Evolutionary conservation across 306 rosid genomes (phyloP).

Genomic region (Vigna reflexopilosa): DNA sequence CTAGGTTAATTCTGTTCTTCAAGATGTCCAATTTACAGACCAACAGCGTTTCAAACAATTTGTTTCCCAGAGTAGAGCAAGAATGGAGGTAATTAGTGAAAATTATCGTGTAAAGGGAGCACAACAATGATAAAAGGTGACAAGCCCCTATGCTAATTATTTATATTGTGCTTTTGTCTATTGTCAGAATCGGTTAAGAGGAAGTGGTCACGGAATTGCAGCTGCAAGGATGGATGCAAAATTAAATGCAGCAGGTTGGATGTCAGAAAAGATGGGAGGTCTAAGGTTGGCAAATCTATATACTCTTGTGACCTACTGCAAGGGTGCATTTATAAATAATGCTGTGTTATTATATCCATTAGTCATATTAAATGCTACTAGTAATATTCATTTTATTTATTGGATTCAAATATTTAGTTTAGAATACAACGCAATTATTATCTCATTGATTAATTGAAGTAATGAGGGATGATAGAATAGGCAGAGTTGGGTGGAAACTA

Average conservation of each 20-base stretch:
- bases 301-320: conserved; percentile 37
- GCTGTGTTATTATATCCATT: conserved; percentile 30
- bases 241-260: conserved; percentile 90
- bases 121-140: conserved; percentile 17
- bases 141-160: conserved; percentile 24
- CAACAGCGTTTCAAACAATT: conserved; percentile 97
- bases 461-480: too few species aligned
- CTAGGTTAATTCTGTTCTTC: conserved; percentile 84
- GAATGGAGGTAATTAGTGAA: conserved; percentile 84
- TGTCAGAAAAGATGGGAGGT: conserved; percentile 98
- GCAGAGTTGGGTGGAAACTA: too few species aligned
- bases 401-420: too few species aligned
- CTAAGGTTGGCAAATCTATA: conserved; percentile 69
- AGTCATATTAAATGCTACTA: too few species aligned
- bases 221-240: conserved; percentile 99
- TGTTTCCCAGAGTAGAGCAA: conserved; percentile 92
- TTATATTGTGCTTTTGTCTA: conserved; percentile 35
- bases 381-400: too few species aligned
- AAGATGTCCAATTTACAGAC: conserved; percentile 95
- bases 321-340: conserved; percentile 16
- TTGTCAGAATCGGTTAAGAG: conserved; percentile 90
- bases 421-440: too few species aligned
- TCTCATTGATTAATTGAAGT: too few species aligned
- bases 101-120: conserved; percentile 10
- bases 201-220: conserved; percentile 96